Evolutionary conservation across 1,139 yeast species (phyloP).

Genomic region (Torulaspora globosa): DNA sequence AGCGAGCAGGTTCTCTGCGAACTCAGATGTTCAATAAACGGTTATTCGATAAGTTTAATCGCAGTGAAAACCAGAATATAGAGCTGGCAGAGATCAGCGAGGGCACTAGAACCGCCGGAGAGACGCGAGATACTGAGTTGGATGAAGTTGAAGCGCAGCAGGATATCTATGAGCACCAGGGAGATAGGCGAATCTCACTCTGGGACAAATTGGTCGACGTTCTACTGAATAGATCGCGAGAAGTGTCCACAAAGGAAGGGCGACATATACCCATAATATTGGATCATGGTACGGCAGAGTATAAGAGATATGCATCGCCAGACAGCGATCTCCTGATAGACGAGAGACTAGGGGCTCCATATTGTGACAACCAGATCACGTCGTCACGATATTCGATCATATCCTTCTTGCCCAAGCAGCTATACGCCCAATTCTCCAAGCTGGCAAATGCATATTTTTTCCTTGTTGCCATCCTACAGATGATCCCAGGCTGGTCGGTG

Average conservation of each 20-base stretch:
- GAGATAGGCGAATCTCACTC: slow-evolving; percentile 20
- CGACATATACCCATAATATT: slow-evolving; percentile 66
- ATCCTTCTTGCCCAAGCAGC: slow-evolving; percentile 82
- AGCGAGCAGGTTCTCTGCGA: slow-evolving; percentile 69
- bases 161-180: slow-evolving; percentile 16
- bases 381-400: slow-evolving; percentile 82
- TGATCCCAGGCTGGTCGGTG: slow-evolving; percentile 97
- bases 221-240: slow-evolving; percentile 34
- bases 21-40: slow-evolving; percentile 65
- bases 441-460: slow-evolving; percentile 84
- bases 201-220: slow-evolving; percentile 29
- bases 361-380: slow-evolving; percentile 64
- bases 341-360: slow-evolving; percentile 60
- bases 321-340: slow-evolving; percentile 46
- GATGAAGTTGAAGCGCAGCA: slow-evolving; percentile 15
- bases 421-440: slow-evolving; percentile 87
- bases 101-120: slow-evolving; percentile 6
- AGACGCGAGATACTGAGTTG: slow-evolving; percentile 15
- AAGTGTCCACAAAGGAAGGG: slow-evolving; percentile 53
- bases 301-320: slow-evolving; percentile 19
- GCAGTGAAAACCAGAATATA: slow-evolving; percentile 25
- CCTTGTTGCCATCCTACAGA: slow-evolving; percentile 84
- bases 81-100: slow-evolving; percentile 31
- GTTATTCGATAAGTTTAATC: slow-evolving; percentile 29
- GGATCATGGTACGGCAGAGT: slow-evolving; percentile 33